Evolutionary conservation across 176 grass and related monocot genomes (phyloP), one percentile per base, ranked within the genome.

Genomic region (Phoenix dactylifera): DNA sequence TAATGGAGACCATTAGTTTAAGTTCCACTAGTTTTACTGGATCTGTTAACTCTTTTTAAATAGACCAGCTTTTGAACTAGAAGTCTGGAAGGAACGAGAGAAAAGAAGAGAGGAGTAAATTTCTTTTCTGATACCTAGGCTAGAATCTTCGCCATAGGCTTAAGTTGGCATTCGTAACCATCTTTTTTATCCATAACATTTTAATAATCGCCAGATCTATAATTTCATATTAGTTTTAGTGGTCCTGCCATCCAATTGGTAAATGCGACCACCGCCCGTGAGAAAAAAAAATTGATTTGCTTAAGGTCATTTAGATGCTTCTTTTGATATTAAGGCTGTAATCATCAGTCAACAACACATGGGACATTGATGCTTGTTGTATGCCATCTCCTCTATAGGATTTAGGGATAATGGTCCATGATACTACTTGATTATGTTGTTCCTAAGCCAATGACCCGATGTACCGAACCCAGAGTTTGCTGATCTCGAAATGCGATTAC

Each of bases 241-340:
- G 26, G 30, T 60, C 58, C 58, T 39, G 25, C 29, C 25, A 60
- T 26, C 24, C 5, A 60, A 10, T 35, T 26, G 30, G 26, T 60
- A n/a, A 18, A 39, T 29, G 58, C 28, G 58, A 60, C 26, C 58
- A 60, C 58, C 58, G 26, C 58, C 58, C 58, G 2, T 9, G 26
- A 60, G 58, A 35, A 39, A 60, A 59, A 44, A 44, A 18, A 16
- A 60, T 60, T 15, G 58, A 32, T 32, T 25, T 6, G 4, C 25
- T 59, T 16, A 18, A 30, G 15, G 25, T 32, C 26, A 30, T 7
- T 32, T 1, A 29, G 14, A 1, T 39, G 26, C 29, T 30, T 24
- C 58, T 26, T 35, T 60, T 32, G 7, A n/a, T 7, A 18, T 10
- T 35, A 32, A 17, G 18, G 15, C 25, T 30, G 22, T 44, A 4